Evolutionary conservation across 306 rosid species (phyloP).

Genomic region (Quercus ilex): DNA sequence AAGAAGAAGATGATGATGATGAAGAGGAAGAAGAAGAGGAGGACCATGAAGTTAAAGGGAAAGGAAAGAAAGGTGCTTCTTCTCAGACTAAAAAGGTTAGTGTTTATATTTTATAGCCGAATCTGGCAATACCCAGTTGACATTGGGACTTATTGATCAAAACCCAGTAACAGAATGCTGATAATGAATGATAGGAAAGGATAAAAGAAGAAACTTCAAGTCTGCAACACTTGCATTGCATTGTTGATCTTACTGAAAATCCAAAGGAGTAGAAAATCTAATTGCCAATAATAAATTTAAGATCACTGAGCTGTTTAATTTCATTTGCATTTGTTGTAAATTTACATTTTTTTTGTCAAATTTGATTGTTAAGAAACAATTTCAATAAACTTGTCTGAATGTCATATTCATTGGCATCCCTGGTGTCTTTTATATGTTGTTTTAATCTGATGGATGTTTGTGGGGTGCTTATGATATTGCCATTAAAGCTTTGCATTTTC

Average conservation of each 20-base stretch:
- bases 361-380: background rate
- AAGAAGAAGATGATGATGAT: conserved; percentile 3
- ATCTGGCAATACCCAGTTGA: conserved; percentile 11
- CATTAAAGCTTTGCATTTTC: background rate
- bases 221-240: background rate
- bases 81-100: conserved; percentile 83
- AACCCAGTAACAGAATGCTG: background rate
- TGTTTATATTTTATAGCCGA: background rate
- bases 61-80: conserved; percentile 40
- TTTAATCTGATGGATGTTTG: background rate
- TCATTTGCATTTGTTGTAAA: background rate
- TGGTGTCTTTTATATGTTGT: background rate
- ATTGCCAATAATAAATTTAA: background rate
- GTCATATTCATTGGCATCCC: background rate
- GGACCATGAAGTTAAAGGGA: conserved; percentile 23
- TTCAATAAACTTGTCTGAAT: background rate
- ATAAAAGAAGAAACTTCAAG: background rate
- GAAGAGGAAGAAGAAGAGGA: conserved; percentile 32
- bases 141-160: background rate
- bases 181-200: background rate
- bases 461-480: background rate
- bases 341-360: background rate
- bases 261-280: background rate
- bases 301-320: background rate
- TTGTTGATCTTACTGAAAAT: background rate